Conservation (phyloP, 202 grass and related monocot species). For the Musa balbisiana region DNA sequence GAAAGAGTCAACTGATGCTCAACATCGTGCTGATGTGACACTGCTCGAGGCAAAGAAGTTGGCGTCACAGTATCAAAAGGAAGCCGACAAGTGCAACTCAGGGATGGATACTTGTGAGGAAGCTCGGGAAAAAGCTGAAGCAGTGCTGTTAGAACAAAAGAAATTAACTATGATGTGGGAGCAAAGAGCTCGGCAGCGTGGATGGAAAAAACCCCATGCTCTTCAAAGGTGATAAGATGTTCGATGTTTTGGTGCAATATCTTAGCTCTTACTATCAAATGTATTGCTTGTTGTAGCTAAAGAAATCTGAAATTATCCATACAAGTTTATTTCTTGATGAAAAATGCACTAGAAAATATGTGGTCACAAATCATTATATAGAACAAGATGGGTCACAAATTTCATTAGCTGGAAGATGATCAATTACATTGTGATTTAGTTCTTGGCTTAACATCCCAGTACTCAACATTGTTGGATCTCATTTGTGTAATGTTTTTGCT, state of each 20-base stretch:
- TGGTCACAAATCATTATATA: background rate
- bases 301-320: background rate
- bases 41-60: constrained; percentile 90
- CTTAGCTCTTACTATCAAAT: background rate
- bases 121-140: constrained; percentile 59
- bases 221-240: background rate
- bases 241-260: background rate
- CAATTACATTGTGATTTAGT: background rate
- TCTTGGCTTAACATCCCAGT: background rate
- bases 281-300: background rate
- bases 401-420: too few species aligned
- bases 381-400: background rate
- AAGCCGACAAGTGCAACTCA: constrained; percentile 91
- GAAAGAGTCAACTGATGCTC: constrained; percentile 55
- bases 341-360: background rate
- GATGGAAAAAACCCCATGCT: constrained; percentile 40
- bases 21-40: constrained; percentile 62
- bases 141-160: constrained; percentile 42
- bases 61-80: constrained; percentile 86
- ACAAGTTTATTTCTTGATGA: background rate
- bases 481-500: background rate
- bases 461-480: background rate
- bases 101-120: constrained; percentile 93
- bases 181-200: constrained; percentile 46
- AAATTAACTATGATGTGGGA: constrained; percentile 65